These are phyloP conservation scores for Aspergillus leporis DNA, from an alignment of 495 filamentous ascomycete species.

Conservation along the genomic window DNA sequence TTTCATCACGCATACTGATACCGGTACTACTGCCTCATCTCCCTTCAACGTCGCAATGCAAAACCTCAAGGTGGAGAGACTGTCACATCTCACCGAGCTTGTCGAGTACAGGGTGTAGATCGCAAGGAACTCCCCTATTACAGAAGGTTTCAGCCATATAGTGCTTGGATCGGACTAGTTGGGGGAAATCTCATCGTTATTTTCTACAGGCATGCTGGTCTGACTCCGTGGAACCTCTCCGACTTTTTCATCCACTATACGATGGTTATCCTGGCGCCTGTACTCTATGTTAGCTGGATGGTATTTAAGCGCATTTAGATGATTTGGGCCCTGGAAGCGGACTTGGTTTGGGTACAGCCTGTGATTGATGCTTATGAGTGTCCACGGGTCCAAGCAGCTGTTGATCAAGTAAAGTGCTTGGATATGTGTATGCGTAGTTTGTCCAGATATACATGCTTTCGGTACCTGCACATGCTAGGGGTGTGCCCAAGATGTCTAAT, in stretches of 20 bases:
- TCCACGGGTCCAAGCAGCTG: too few relatives aligned
- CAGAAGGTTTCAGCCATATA: conserved; percentile 58
- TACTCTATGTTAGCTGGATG: conserved; percentile 54
- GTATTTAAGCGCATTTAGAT: conserved; percentile 50
- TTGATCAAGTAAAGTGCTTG: too few relatives aligned
- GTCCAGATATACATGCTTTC: too few relatives aligned
- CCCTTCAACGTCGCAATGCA: too few relatives aligned
- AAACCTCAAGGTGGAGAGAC: too few relatives aligned
- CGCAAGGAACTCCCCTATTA: conserved; percentile 48
- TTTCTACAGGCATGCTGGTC: conserved; percentile 51
- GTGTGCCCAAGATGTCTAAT: too few relatives aligned
- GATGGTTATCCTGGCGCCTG: conserved; percentile 49
- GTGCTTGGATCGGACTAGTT: conserved; percentile 46
- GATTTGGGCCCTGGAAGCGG: conserved; percentile 44
- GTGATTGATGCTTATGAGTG: conserved; percentile 27
- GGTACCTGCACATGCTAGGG: too few relatives aligned
- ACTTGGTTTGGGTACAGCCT: conserved; percentile 53
- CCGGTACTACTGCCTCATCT: too few relatives aligned
- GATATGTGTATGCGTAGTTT: too few relatives aligned
- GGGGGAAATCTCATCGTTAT: conserved; percentile 40
- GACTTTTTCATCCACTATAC: conserved; percentile 58
- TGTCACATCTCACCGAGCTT: too few relatives aligned
- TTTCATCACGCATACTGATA: too few relatives aligned
- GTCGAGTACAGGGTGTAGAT: too few relatives aligned
- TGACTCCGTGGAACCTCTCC: conserved; percentile 48